Conservation (phyloP, 2,329 filamentous ascomycete genomes). For the Alternaria viburni region DNA sequence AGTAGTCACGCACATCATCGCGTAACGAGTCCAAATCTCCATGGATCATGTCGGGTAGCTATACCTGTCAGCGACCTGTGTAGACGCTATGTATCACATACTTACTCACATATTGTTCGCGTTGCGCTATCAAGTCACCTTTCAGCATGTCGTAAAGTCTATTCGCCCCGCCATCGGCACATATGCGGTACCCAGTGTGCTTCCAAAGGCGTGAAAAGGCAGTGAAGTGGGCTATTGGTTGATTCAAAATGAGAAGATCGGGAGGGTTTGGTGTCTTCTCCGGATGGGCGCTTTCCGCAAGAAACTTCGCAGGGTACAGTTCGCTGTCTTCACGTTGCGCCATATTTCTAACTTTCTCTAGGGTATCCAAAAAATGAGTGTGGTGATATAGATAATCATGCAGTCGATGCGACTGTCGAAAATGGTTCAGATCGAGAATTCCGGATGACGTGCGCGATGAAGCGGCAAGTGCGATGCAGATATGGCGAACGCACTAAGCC, state of each 20-base stretch:
- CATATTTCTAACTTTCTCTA: conserved; percentile 15
- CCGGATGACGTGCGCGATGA: background rate
- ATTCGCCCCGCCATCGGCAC: conserved; percentile 92
- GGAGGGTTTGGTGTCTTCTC: conserved; percentile 27
- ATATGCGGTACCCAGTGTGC: conserved; percentile 70
- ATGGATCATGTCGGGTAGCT: conserved; percentile 69
- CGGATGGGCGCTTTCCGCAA: conserved; percentile 25
- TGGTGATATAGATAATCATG: background rate
- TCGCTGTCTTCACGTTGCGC: conserved; percentile 15
- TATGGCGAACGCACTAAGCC: conserved; percentile 10
- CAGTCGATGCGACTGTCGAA: background rate
- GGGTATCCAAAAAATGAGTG: background rate
- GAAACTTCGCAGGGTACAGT: conserved; percentile 36
- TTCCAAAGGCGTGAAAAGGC: conserved; percentile 56
- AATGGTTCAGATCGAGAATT: background rate
- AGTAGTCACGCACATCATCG: conserved; percentile 68
- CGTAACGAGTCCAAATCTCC: conserved; percentile 89
- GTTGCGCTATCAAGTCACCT: conserved; percentile 25
- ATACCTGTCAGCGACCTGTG: conserved; percentile 15
- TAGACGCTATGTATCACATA: background rate
- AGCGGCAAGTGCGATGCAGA: conserved; percentile 9
- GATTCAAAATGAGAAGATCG: conserved; percentile 55
- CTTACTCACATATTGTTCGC: conserved; percentile 40
- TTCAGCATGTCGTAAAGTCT: conserved; percentile 64
- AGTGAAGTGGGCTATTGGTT: conserved; percentile 55